Conservation (phyloP, 148 eudicot species). For the Linanthus parryae region DNA sequence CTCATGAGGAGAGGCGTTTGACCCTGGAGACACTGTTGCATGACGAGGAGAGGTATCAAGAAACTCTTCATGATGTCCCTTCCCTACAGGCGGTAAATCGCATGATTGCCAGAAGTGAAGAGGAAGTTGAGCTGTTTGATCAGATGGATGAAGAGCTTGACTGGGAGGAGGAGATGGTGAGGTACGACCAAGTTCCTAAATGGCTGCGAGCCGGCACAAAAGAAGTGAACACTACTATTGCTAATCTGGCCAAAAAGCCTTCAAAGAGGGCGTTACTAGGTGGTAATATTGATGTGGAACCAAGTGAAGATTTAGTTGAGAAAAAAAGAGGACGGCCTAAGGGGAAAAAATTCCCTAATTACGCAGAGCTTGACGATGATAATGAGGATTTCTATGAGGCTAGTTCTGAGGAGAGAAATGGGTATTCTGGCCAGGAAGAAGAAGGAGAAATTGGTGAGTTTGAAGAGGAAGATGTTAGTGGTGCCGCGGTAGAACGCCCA, state of each 20-base stretch:
- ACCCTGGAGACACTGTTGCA: conserved; percentile 92
- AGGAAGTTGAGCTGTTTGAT: conserved; percentile 93
- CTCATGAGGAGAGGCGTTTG: conserved; percentile 94
- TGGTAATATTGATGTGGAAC: conserved; percentile 28
- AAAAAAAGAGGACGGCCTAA: conserved; percentile 71
- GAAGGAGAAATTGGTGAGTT: conserved; percentile 65
- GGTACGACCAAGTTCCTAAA: conserved; percentile 84
- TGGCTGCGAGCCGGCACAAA: conserved; percentile 84
- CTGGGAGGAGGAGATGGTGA: conserved; percentile 88
- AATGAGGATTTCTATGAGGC: conserved; percentile 71
- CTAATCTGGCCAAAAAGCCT: conserved; percentile 73
- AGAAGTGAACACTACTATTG: conserved; percentile 69
- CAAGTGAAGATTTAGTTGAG: conserved; percentile 38
- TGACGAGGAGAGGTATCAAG: conserved; percentile 97
- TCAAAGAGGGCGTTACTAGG: conserved; percentile 42
- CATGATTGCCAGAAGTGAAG: conserved; percentile 96
- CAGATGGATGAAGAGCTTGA: conserved; percentile 97
- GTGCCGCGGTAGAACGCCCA: conserved; percentile 36
- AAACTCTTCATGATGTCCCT: conserved; percentile 92
- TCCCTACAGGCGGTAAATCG: conserved; percentile 95
- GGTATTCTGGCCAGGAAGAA: conserved; percentile 53
- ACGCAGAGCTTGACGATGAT: conserved; percentile 86
- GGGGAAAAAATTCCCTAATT: conserved; percentile 68
- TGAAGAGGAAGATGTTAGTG: conserved; percentile 64
- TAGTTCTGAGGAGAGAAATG: conserved; percentile 78